Evolutionary conservation across 2,329 filamentous ascomycete species (phyloP), one percentile per base, ranked within the genome.

Genomic region (Alternaria solani): DNA sequence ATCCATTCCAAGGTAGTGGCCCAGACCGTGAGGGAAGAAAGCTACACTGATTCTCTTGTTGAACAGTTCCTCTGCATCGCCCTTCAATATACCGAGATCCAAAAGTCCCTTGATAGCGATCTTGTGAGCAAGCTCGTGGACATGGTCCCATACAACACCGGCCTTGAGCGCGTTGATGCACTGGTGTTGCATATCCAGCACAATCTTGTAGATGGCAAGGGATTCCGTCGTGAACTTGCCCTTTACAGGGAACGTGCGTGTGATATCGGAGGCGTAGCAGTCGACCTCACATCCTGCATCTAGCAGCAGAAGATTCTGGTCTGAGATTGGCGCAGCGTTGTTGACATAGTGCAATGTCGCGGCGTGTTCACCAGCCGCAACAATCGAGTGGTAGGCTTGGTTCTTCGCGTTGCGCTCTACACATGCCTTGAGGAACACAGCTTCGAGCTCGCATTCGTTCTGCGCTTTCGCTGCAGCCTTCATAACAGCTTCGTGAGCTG

Each of bases 291-390:
- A 89, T 23, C 93, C 94, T 3, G 93, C 94, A 74, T 98, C 94
- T 20, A 97, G 81, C 58, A 97, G 85, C 53, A 97, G 80, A 70
- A 96, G 90, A 55, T 92, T 87, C 80, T 94, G 93, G 43, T 87
- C 88, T 1, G 65, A 58, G 42, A 75, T 76, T 5, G 71, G 62
- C 11, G 69, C 66, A 38, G 75, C 69, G 39, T 79, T 79, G 36
- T 90, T 87, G 25, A 93, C 87, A 71, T 97, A 97, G 80, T 97
- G 94, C 34, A 97, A 85, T 1, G 92, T 95, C 5, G 93, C 92
- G 0, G 91, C 94, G 16, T 91, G 89, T 5, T 88, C 85, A 11
- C 94, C 94, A 34, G 87, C 87, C 0, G 93, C 94, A 18, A 95
- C 88, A 71, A 98, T 97, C 61, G 90, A 89, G 67, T 91, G 87